Base-by-base conservation (phyloP, 345 rosid species). In the Eucalyptus shirleyi region DNA sequence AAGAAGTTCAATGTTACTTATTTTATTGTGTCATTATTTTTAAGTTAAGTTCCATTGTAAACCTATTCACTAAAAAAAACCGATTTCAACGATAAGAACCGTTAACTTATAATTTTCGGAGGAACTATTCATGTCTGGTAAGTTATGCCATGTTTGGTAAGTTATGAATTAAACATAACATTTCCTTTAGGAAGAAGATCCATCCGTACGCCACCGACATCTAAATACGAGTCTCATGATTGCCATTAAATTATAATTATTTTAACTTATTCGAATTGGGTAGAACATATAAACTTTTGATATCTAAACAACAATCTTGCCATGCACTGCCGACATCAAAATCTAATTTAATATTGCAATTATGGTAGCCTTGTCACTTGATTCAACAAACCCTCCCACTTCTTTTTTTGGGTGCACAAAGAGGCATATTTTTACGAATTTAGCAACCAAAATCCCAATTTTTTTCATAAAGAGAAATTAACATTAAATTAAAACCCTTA, bases 261-360 rank as follows among this genome's bases (percentile, higher is more conserved):
- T 30, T 13, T 6, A 30, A 62, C 7, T 30, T 13, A 13, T 13
- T 62, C 1, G 8, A 62, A 30, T 7, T 6, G 7, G 8, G 4
- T 4, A 62, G 5, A 62, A 30, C 2, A 13, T 0, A 6, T 6
- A 7, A 8, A 62, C 9, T 13, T 30, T 30, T 1, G 1, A 62
- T 30, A 30, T 62, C 8, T 62, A 8, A 62, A 14, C 9, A 6
- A 0, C 1, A 0, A 30, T 62, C 37, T 28, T 30, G 16, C 3
- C 34, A 30, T 21, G 28, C 6, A 0, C 1, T 0, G 3, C 3
- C 2, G 0, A 30, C 8, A 62, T 62, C 5, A 62, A 0, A 30
- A 62, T 16, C 30, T 56, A 56, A 62, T 5, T 17, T 1, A 9
- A 3, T 69, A 11, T 69, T 34, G 37, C 1, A 3, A 7, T 34